Evolutionary conservation across 208 protist genomes (phyloP), one percentile per base, ranked within the genome.

Genomic region (Acanthamoeba sp.): DNA sequence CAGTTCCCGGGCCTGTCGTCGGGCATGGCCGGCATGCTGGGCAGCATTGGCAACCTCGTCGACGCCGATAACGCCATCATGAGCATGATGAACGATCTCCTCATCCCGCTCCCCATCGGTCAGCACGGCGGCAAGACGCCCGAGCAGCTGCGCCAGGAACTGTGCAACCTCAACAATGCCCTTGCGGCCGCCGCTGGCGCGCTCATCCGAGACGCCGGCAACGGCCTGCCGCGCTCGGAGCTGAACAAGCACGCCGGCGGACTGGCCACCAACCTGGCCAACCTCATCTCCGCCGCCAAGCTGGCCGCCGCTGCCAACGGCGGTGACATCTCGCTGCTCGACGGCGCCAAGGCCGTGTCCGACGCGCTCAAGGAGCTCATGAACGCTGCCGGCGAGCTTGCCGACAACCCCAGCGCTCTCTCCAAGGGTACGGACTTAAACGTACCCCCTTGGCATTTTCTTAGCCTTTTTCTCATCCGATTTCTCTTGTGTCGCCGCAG

Each of bases 91-190:
- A 94, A 91, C 52, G 78, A 94, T 59, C 78, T 91, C 50, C 69
- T 89, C 48, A 82, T 64, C 32, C 78, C 84, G 57, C 42, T 94
- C 12, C 95, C 94, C 34, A 90, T 91, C 18, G 80, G 93, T 48
- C 91, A 94, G 36, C 95, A 94, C 48, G 95, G 93, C 0, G 94
- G 92, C 29, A 76, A 95, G 24, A 95, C 94, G n/a, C 95, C 95
- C 71, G 94, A 96, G 71, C 93, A 96, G 73, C 95, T 88, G 9
- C 94, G 94, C 29, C 89, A 94, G 84, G 92, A 95, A 55, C 87
- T 96, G 29, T 92, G 88, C 27, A 92, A 93, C 20, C 91, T 94
- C 38, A 84, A 93, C 14, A 94, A 95, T 69, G 93, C 93, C 12
- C 84, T 96, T n/a, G 88, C 95, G 3, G 69, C 69, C 7, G 93